These are phyloP conservation scores for Candolleomyces eurysporus DNA, from an alignment of 768 basidiomycete species.

Conservation along the genomic window DNA sequence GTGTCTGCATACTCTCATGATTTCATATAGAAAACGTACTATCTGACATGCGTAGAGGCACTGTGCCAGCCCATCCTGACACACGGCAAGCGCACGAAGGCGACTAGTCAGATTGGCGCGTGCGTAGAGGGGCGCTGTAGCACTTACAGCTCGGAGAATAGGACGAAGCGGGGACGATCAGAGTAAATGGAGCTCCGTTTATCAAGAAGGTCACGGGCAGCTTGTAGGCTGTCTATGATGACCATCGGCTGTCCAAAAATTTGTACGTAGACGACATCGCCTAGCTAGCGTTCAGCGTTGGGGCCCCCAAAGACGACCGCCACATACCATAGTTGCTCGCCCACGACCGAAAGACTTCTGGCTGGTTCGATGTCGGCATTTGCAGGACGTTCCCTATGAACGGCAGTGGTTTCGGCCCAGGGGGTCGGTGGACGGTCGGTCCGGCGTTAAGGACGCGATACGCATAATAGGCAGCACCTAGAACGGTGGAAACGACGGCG, in stretches of 20 bases:
- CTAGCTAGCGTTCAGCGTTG: slow-evolving; percentile 19
- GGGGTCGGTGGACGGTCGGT: slow-evolving; percentile 33
- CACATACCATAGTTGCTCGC: slow-evolving; percentile 41
- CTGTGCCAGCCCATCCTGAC: slow-evolving; percentile 48
- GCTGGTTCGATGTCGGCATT: slow-evolving; percentile 37
- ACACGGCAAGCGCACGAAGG: background rate
- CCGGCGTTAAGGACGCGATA: slow-evolving; percentile 19
- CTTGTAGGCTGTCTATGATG: slow-evolving; percentile 46
- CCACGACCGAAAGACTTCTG: slow-evolving; percentile 41
- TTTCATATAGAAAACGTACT: slow-evolving; percentile 28
- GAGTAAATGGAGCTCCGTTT: slow-evolving; percentile 56
- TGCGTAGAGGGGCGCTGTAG: background rate
- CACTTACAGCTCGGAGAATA: slow-evolving; percentile 47
- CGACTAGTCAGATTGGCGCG: slow-evolving; percentile 1
- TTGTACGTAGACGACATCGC: slow-evolving; percentile 40
- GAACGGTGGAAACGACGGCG: slow-evolving; percentile 10
- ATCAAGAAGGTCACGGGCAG: slow-evolving; percentile 48
- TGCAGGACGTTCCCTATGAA: slow-evolving; percentile 49
- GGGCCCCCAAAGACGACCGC: background rate
- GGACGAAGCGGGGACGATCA: slow-evolving; percentile 46
- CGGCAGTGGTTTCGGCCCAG: slow-evolving; percentile 45
- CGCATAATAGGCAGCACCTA: slow-evolving; percentile 17
- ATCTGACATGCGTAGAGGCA: slow-evolving; percentile 47
- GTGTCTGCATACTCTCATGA: slow-evolving; percentile 1
- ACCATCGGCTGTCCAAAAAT: slow-evolving; percentile 47